Base-by-base conservation (phyloP, 202 grass and related monocot species). In the Alloteropsis angusta region DNA sequence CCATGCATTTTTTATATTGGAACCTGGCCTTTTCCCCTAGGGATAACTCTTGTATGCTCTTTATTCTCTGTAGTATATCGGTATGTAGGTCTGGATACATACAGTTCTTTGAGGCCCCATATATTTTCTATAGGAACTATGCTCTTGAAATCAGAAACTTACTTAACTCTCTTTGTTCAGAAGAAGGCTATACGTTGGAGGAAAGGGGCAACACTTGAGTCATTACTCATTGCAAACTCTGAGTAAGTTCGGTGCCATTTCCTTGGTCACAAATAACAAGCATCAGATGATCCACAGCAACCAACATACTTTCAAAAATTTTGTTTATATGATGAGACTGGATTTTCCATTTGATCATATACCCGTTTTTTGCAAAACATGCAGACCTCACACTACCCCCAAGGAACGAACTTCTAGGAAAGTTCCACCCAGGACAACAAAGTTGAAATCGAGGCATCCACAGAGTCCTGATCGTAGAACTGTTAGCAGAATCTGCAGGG, bases 171-270 rank as follows among this genome's bases (percentile, higher is more conserved):
- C 73, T 55, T 83, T 17, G 82, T 90, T 86, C 88, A 99, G 92
- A 93, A 91, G 74, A 99, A 91, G 63, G 79, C 85, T 80, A 75
- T 70, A 61, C 88, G 76, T 16, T 91, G 90, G 88, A 93, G 84
- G 86, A 99, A 89, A 87, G 92, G 88, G 56, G 87, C 87, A 79
- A 99, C 92, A 34, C 92, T 96, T 42, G 90, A 96, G 86, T 89
- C 90, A 70, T 89, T 99, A 83, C 84, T 99, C 60, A 65, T 85
- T 60, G 82, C 82, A 3, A 83, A 78, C 65, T 84, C 86, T 74
- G 80, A 89, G 87, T 89, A 90, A 89, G 92, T 98, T 67, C 43
- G 45, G 54, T 58, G 67, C 60, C 39, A 15, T 77, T 76, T 41
- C 34, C 13, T 75, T 80, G 73, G 48, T 80, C 63, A 60, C 60